These are phyloP conservation scores for Xerocomus nothofagi DNA, from an alignment of 1,284 basidiomycete genomes.

Conservation along the genomic window DNA sequence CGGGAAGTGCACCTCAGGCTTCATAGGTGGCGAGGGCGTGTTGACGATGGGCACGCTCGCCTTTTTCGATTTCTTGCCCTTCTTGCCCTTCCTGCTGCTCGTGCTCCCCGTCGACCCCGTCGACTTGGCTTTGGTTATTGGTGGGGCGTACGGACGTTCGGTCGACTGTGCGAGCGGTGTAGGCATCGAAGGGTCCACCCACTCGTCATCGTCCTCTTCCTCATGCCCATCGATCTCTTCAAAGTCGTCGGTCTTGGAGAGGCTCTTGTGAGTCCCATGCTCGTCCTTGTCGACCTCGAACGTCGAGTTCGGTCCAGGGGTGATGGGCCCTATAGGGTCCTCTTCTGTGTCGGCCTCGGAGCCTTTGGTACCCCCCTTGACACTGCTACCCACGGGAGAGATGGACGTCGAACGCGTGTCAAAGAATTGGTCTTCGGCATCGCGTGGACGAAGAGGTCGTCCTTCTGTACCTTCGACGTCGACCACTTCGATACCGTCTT, in stretches of 20 bases:
- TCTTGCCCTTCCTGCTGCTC: slow-evolving; percentile 29
- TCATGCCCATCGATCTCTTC: slow-evolving; percentile 41
- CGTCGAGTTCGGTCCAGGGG: slow-evolving; percentile 53
- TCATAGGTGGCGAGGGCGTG: slow-evolving; percentile 34
- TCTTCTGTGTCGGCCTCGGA: slow-evolving; percentile 66
- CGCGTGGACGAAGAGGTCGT: slow-evolving; percentile 18
- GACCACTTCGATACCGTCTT: slow-evolving; percentile 37
- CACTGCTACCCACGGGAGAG: slow-evolving; percentile 41
- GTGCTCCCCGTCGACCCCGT: slow-evolving; percentile 29
- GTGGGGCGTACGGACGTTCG: slow-evolving; percentile 37
- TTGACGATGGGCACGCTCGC: slow-evolving; percentile 41
- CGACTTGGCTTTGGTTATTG: slow-evolving; percentile 33
- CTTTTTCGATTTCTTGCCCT: slow-evolving; percentile 33
- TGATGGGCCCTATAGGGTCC: slow-evolving; percentile 60
- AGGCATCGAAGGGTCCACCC: slow-evolving; percentile 52
- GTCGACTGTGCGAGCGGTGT: slow-evolving; percentile 36
- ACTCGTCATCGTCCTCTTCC: slow-evolving; percentile 50
- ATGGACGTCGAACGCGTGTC: slow-evolving; percentile 45
- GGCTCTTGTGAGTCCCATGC: slow-evolving; percentile 12
- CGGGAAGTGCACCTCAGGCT: slow-evolving; percentile 49
- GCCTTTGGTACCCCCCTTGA: slow-evolving; percentile 38
- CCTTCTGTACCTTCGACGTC: slow-evolving; percentile 21
- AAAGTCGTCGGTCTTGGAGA: slow-evolving; percentile 25
- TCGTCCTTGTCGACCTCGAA: slow-evolving; percentile 41
- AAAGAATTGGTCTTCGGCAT: slow-evolving; percentile 45